These are phyloP conservation scores for Crucibulum laeve DNA, from an alignment of 768 basidiomycete genomes.

Conservation along the genomic window DNA sequence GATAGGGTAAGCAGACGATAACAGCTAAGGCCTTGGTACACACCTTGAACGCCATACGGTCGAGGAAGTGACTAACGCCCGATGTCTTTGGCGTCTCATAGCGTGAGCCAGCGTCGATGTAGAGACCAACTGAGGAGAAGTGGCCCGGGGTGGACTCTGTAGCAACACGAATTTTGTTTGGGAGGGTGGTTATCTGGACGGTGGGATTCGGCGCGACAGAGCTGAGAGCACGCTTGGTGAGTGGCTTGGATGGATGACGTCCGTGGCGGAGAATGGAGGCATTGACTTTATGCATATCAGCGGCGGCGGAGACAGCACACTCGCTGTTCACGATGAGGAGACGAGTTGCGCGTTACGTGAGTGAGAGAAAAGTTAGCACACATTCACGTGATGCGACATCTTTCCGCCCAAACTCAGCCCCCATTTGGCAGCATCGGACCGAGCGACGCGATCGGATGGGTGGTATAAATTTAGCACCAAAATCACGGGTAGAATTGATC, in stretches of 20 bases:
- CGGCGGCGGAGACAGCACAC: neutral
- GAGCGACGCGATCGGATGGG: no score
- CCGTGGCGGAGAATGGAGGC: constrained; percentile 30
- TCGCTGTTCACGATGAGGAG: no score
- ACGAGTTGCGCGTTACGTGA: no score
- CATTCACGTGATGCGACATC: no score
- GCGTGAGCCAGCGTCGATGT: constrained; percentile 89
- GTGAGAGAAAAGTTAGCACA: no score
- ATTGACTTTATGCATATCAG: constrained; percentile 35
- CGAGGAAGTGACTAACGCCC: constrained; percentile 89
- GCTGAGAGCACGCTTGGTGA: constrained; percentile 9
- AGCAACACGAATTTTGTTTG: constrained; percentile 89
- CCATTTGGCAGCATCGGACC: no score
- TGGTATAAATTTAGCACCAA: no score
- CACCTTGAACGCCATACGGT: constrained; percentile 97
- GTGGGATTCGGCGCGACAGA: constrained; percentile 23
- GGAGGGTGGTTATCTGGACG: constrained; percentile 74
- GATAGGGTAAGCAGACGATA: constrained; percentile 3
- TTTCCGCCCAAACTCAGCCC: no score
- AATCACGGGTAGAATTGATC: no score
- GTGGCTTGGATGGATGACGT: constrained; percentile 4
- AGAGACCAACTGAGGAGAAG: constrained; percentile 91
- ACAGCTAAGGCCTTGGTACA: constrained; percentile 4
- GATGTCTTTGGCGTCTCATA: constrained; percentile 72
- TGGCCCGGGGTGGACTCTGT: constrained; percentile 90